Evolutionary conservation across 108 stramenopile species (phyloP), one percentile per base, ranked within the genome.

Genomic region (Cyclotella sp.): DNA sequence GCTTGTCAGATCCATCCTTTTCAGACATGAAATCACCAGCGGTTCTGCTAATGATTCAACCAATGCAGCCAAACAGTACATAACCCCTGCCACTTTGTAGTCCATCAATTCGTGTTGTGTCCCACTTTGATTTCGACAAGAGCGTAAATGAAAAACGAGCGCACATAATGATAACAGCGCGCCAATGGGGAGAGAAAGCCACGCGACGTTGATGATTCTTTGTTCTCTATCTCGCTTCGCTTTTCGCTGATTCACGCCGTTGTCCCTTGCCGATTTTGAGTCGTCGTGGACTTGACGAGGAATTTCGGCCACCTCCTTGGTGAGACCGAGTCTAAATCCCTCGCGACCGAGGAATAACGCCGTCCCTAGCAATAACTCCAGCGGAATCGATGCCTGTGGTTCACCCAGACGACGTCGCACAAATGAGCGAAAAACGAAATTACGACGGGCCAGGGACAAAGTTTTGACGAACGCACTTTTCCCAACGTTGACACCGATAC

Each of bases 261-360:
- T 26, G 22, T 57, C 24, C 24, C 12, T 0, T 57, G 19, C 24
- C 1, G 55, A 57, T 57, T 1, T 12, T 24, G 19, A 1, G 24
- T 24, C 12, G 24, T 34, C 6, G 6, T 34, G 34, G 34, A 34
- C 34, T 2, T 2, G 2, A 34, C 4, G 34, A 34, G 4, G 34
- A 34, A 34, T 51, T 1, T 34, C 81, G 57, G 55, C 49, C 16
- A 79, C 45, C 29, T 86, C 89, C 44, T 83, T 83, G 18, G 88
- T 89, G 46, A 93, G 78, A 3, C 86, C 91, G 57, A 97, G 70
- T 15, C 97, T 94, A 81, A 95, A 94, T 18, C 93, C 94, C 78
- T 97, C 97, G 12, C 97, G 79, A 65, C 92, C 91, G 14, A 97
- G 68, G 79, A 96, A 97, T 13, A 96, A 76, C 7, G 88, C 72